A percentile compares a stretch with the other conserved stretches of the same genome.
Evolutionary conservation across 78 protist species (phyloP).

Genomic region (Blattamonas nauphoetae): DNA sequence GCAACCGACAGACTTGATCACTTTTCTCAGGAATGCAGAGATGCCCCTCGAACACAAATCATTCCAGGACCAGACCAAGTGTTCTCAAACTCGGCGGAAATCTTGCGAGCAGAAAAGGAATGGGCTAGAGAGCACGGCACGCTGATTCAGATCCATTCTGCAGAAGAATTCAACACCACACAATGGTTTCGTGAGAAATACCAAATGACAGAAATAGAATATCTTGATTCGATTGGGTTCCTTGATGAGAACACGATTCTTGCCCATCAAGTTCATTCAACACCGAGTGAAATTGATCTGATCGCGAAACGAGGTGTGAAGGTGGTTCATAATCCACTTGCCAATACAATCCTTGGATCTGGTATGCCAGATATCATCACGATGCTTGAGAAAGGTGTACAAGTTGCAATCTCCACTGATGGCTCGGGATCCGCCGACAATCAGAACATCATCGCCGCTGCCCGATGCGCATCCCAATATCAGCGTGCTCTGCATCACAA

Average conservation of each 20-base stretch:
- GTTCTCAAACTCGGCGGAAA: conserved; percentile 26
- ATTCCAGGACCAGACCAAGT: conserved; percentile 39
- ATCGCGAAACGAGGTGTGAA: neutral
- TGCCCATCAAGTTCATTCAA: conserved; percentile 36
- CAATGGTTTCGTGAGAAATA: conserved; percentile 21
- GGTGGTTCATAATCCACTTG: conserved; percentile 35
- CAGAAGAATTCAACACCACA: conserved; percentile 35
- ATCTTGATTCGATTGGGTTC: conserved; percentile 18
- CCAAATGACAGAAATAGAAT: conserved; percentile 25
- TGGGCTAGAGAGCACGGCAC: conserved; percentile 27
- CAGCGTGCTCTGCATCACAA: conserved; percentile 3
- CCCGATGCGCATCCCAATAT: conserved; percentile 12
- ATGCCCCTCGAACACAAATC: neutral
- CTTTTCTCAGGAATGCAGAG: neutral
- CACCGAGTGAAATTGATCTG: conserved; percentile 26
- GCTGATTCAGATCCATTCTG: conserved; percentile 30
- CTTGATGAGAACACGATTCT: conserved; percentile 17
- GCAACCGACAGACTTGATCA: neutral
- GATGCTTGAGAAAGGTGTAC: conserved; percentile 18
- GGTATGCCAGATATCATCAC: conserved; percentile 30
- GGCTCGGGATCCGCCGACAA: conserved; percentile 37
- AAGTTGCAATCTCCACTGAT: conserved; percentile 39
- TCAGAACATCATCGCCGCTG: conserved; percentile 25
- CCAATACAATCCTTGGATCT: conserved; percentile 22
- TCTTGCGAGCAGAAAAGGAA: conserved; percentile 15